Evolutionary conservation across 225 moss, liverwort and hornwort genomes (phyloP).

Genomic region (Lunularia cruciata): DNA sequence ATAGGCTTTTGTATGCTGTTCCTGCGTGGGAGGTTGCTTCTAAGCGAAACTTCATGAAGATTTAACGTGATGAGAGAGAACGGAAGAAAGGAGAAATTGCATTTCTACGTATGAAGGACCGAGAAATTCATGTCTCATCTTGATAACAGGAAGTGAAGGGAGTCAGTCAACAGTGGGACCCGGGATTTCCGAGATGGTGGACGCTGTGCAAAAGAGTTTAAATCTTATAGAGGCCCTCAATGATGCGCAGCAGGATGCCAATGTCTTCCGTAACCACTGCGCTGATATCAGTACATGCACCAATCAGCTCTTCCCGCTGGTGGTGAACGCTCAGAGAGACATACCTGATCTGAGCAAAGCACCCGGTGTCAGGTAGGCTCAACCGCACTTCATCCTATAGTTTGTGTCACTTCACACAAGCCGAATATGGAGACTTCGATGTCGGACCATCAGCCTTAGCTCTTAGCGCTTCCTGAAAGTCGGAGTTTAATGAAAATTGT

Average conservation of each 20-base stretch:
- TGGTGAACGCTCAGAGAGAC: constrained; percentile 50
- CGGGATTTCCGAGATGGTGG: constrained; percentile 39
- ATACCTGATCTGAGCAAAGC: constrained; percentile 56
- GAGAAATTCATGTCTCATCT: neutral
- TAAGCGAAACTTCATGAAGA: no score
- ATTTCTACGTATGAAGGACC: no score
- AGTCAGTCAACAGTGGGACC: neutral
- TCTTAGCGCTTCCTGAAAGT: no score
- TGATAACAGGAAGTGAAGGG: neutral
- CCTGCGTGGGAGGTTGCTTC: no score
- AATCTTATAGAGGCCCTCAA: constrained; percentile 78
- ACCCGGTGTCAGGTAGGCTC: constrained; percentile 58
- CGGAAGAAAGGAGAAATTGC: no score
- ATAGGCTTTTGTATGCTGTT: no score
- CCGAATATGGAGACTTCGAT: no score
- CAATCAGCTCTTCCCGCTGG: constrained; percentile 56
- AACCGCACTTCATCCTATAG: neutral
- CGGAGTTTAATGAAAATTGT: no score
- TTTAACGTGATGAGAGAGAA: no score
- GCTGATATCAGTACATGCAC: constrained; percentile 53
- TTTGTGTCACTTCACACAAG: neutral
- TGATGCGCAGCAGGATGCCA: constrained; percentile 61
- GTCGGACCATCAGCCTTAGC: no score
- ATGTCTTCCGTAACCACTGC: constrained; percentile 76
- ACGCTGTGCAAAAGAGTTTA: constrained; percentile 66